These are phyloP conservation scores for Rhodofomes roseus DNA, from an alignment of 1,284 basidiomycete species.

Conservation along the genomic window DNA sequence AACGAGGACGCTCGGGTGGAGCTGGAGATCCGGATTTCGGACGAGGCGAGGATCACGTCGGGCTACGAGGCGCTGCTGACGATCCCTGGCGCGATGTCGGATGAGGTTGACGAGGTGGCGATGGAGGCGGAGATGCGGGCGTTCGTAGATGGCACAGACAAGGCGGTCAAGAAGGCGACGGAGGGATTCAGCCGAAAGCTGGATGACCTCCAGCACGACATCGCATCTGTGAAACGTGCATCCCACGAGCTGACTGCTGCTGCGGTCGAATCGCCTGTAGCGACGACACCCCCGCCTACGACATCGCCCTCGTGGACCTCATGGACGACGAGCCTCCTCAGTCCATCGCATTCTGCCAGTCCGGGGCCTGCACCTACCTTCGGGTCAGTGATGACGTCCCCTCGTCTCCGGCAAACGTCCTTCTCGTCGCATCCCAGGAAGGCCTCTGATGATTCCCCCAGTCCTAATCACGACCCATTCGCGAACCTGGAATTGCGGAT, in stretches of 20 bases:
- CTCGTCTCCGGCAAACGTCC: slow-evolving; percentile 46
- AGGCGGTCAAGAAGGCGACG: slow-evolving; percentile 44
- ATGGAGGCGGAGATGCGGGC: slow-evolving; percentile 51
- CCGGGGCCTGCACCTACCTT: slow-evolving; percentile 52
- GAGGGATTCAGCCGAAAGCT: slow-evolving; percentile 57
- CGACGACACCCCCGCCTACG: slow-evolving; percentile 13
- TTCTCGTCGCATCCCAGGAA: slow-evolving; percentile 32
- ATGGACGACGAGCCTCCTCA: slow-evolving; percentile 48
- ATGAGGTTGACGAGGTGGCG: slow-evolving; percentile 33
- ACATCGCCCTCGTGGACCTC: slow-evolving; percentile 45
- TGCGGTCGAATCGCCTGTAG: slow-evolving; percentile 12
- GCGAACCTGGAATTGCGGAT: slow-evolving; percentile 53
- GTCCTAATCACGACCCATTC: slow-evolving; percentile 36
- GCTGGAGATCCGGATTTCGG: slow-evolving; percentile 78
- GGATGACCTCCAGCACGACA: slow-evolving; percentile 78
- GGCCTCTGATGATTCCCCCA: slow-evolving; percentile 8
- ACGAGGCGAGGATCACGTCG: slow-evolving; percentile 66
- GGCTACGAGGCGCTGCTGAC: slow-evolving; percentile 74
- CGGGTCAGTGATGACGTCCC: slow-evolving; percentile 64
- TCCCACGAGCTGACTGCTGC: slow-evolving; percentile 40
- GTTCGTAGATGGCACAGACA: slow-evolving; percentile 59
- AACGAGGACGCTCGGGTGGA: slow-evolving; percentile 85
- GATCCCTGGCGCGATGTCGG: slow-evolving; percentile 47
- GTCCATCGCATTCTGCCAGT: slow-evolving; percentile 37
- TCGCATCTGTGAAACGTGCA: slow-evolving; percentile 60